These are phyloP conservation scores for Aspergillus awamori DNA, from an alignment of 2,329 filamentous ascomycete species.

Conservation along the genomic window DNA sequence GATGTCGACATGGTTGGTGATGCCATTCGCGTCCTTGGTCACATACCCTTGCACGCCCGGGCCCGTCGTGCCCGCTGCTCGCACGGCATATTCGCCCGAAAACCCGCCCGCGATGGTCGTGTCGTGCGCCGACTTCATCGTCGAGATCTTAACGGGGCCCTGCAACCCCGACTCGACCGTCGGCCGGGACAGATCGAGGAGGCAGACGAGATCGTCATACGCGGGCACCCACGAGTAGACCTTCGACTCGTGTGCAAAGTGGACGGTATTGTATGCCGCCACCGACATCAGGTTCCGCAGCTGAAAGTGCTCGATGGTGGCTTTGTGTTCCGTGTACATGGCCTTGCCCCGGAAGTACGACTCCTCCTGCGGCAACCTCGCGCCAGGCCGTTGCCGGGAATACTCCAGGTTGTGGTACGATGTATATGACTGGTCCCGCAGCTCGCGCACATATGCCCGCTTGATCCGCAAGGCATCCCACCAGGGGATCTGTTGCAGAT, in stretches of 20 bases:
- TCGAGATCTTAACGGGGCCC: conserved; percentile 53
- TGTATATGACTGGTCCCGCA: conserved; percentile 47
- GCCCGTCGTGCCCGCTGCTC: conserved; percentile 38
- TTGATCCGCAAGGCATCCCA: conserved; percentile 38
- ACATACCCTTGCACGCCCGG: conserved; percentile 50
- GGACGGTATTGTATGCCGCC: conserved; percentile 57
- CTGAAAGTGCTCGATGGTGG: conserved; percentile 61
- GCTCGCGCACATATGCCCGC: conserved; percentile 39
- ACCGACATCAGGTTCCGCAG: conserved; percentile 61
- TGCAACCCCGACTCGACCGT: conserved; percentile 40
- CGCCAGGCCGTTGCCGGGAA: conserved; percentile 27
- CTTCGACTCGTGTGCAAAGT: conserved; percentile 54
- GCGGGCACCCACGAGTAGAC: conserved; percentile 55
- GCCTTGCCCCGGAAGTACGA: conserved; percentile 52
- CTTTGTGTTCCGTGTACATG: conserved; percentile 54
- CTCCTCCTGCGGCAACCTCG: conserved; percentile 44
- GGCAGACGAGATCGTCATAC: conserved; percentile 43
- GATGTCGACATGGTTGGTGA: conserved; percentile 62
- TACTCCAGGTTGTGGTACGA: conserved; percentile 45
- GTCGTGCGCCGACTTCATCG: conserved; percentile 53
- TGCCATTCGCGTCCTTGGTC: conserved; percentile 52
- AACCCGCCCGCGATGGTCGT: conserved; percentile 61
- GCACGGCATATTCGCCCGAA: conserved; percentile 59
- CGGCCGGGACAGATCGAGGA: conserved; percentile 54
- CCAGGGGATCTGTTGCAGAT: conserved; percentile 49